These are phyloP conservation scores for Diplodia seriata DNA, from an alignment of 2,329 filamentous ascomycete species.

Conservation along the genomic window DNA sequence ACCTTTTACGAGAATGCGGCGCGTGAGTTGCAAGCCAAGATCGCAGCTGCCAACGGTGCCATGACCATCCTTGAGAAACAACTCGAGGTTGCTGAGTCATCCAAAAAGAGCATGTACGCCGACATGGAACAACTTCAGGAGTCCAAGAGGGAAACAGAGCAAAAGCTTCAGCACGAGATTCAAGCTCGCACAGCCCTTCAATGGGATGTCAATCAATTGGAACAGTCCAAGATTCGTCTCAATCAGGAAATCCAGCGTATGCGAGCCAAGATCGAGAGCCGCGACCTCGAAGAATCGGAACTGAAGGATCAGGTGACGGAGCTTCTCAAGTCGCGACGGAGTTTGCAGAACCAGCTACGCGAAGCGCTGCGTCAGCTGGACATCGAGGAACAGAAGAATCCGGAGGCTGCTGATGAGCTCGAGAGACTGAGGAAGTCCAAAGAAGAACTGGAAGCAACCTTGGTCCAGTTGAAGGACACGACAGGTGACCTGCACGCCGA, in stretches of 20 bases:
- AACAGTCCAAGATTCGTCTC: conserved; percentile 37
- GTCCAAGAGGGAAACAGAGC: conserved; percentile 24
- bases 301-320: conserved; percentile 34
- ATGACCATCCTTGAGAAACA: conserved; percentile 30
- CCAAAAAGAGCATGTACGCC: conserved; percentile 25
- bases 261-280: conserved; percentile 37
- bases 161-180: conserved; percentile 22
- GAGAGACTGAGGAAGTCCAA: conserved; percentile 36
- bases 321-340: conserved; percentile 25
- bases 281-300: conserved; percentile 37
- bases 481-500: conserved; percentile 38
- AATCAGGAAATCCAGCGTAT: conserved; percentile 38
- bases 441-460: conserved; percentile 38
- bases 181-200: conserved; percentile 22
- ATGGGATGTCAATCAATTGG: conserved; percentile 39
- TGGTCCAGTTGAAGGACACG: conserved; percentile 37
- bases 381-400: conserved; percentile 28
- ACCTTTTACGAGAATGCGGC: conserved; percentile 26
- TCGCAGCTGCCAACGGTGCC: conserved; percentile 16
- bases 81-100: conserved; percentile 21
- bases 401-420: conserved; percentile 37
- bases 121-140: conserved; percentile 17
- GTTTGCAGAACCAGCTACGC: conserved; percentile 31
- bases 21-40: conserved; percentile 22
- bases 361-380: conserved; percentile 27